These are phyloP conservation scores for Pestalotiopsis sp. DNA, from an alignment of 2,329 filamentous ascomycete species.

Conservation along the genomic window DNA sequence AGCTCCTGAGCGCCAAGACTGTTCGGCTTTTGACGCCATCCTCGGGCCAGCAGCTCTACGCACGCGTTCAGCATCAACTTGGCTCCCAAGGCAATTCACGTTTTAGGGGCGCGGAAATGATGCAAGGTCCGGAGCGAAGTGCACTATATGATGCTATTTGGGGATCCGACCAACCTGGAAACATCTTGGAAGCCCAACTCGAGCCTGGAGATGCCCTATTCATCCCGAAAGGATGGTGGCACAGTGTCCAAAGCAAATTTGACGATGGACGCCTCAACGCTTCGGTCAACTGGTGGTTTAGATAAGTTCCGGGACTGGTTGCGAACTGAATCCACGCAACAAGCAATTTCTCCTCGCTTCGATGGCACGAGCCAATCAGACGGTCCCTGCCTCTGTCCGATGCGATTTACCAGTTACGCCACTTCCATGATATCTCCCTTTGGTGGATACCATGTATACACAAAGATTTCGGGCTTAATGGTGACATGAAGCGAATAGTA, in stretches of 20 bases:
- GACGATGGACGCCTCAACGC: constrained; percentile 36
- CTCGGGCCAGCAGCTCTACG: constrained; percentile 67
- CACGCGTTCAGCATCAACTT: constrained; percentile 44
- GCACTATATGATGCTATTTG: constrained; percentile 72
- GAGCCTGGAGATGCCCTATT: constrained; percentile 71
- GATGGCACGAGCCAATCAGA: no score
- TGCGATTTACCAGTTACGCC: background rate
- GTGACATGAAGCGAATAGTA: background rate
- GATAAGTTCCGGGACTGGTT: constrained; percentile 41
- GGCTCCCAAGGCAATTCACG: constrained; percentile 41
- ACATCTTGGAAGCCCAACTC: constrained; percentile 56
- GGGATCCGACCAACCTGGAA: constrained; percentile 41
- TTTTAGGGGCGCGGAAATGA: constrained; percentile 85
- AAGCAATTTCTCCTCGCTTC: no score
- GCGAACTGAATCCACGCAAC: background rate
- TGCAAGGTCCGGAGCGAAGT: constrained; percentile 74
- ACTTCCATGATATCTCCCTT: constrained; percentile 2
- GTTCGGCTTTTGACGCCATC: constrained; percentile 71
- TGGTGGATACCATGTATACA: background rate
- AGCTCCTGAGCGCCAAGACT: constrained; percentile 73
- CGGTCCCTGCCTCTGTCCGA: background rate
- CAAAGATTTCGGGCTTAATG: background rate
- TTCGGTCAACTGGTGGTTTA: constrained; percentile 79
- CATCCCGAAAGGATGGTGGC: constrained; percentile 86
- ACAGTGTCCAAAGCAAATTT: constrained; percentile 71